phyloP scores from a whole-genome alignment of 2,329 filamentous ascomycete species.

The Dothistroma septosporum region DNA sequence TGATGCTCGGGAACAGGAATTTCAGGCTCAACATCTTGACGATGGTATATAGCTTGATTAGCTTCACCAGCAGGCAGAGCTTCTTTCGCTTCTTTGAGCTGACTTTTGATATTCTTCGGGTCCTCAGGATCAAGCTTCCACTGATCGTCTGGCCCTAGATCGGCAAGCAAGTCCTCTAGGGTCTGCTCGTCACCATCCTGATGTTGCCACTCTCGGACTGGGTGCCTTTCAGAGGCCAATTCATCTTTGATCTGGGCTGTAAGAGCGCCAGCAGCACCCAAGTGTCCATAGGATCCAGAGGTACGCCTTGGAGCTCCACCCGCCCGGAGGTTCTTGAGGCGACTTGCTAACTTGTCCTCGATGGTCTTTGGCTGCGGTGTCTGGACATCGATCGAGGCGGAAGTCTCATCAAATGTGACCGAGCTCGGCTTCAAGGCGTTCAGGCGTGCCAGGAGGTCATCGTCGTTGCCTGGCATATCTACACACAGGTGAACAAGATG shows the following conservation, averaged over 20 bases:
- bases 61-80: constrained; percentile 35
- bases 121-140: constrained; percentile 42
- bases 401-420: constrained; percentile 32
- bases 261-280: constrained; percentile 12
- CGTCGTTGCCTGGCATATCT: constrained; percentile 35
- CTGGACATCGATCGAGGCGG: constrained; percentile 24
- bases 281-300: background rate
- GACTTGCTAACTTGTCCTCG: constrained; percentile 32
- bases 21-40: background rate
- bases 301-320: constrained; percentile 5
- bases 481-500: too few relatives aligned
- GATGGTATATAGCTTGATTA: background rate
- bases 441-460: constrained; percentile 45
- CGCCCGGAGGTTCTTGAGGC: constrained; percentile 31
- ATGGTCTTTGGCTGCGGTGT: constrained; percentile 22
- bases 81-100: constrained; percentile 41
- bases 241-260: constrained; percentile 21
- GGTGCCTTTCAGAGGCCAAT: constrained; percentile 19
- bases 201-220: constrained; percentile 30
- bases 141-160: constrained; percentile 39
- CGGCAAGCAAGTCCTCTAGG: constrained; percentile 45
- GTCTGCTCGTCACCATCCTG: constrained; percentile 44
- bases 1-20: constrained; percentile 11
- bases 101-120: constrained; percentile 38
- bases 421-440: constrained; percentile 47